Percentiles rank a stretch among this genome's conserved stretches.
These are phyloP conservation scores for Fusarium brachygibbosum DNA, from an alignment of 2,329 filamentous ascomycete genomes.

Conservation along the genomic window DNA sequence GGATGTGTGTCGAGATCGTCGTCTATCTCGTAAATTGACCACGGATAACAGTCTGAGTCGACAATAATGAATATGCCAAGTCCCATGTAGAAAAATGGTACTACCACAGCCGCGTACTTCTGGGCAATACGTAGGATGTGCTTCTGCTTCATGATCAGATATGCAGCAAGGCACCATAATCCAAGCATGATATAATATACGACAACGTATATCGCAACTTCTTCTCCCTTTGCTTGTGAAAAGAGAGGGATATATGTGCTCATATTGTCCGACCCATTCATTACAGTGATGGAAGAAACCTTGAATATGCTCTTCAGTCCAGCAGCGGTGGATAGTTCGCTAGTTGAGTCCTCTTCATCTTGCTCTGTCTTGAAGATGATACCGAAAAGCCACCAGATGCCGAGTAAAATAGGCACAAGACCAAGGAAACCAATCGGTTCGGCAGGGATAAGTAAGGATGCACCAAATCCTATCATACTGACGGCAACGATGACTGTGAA, in stretches of 20 bases:
- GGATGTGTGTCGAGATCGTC: neutral
- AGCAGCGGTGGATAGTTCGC: neutral
- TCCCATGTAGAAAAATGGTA: neutral
- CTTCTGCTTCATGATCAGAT: constrained; percentile 2
- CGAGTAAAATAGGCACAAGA: neutral
- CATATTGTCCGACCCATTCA: constrained; percentile 11
- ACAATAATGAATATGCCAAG: constrained; percentile 9
- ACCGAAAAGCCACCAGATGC: constrained; percentile 1
- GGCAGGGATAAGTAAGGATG: constrained; percentile 1
- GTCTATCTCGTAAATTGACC: constrained; percentile 11
- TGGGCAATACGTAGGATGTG: neutral
- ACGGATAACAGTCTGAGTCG: constrained; percentile 5
- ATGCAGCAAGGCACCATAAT: neutral
- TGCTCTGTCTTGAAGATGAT: neutral
- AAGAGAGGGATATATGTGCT: constrained; percentile 10
- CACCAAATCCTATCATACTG: constrained; percentile 12
- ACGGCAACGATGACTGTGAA: constrained; percentile 9
- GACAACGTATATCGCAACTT: constrained; percentile 5
- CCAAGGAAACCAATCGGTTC: constrained; percentile 17
- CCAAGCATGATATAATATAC: constrained; percentile 14
- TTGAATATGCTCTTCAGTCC: constrained; percentile 9
- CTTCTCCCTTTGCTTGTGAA: neutral
- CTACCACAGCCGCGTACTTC: neutral
- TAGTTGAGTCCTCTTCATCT: neutral
- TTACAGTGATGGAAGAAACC: constrained; percentile 8